phyloP scores from a whole-genome alignment of 2,329 filamentous ascomycete species.

The Neobulgaria alba region DNA sequence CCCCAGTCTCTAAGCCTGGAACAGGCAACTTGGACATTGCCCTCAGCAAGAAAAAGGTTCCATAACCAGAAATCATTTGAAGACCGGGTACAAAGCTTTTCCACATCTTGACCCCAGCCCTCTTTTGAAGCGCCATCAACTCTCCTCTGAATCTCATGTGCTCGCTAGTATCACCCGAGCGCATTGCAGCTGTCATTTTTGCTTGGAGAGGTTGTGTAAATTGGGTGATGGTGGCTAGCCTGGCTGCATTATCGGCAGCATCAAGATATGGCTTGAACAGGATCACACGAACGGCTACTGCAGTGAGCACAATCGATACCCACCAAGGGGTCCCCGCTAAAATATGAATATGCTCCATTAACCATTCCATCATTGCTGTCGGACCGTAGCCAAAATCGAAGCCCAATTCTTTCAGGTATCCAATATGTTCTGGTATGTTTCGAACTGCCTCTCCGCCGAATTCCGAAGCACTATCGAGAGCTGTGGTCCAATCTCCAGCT shows the following conservation, averaged over 20 bases:
- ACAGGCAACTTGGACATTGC: conserved; percentile 73
- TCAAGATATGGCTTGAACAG: conserved; percentile 59
- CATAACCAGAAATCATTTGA: conserved; percentile 66
- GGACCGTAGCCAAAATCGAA: conserved; percentile 83
- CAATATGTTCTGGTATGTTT: conserved; percentile 52
- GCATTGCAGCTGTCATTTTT: conserved; percentile 37
- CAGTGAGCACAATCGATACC: conserved; percentile 58
- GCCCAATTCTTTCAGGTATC: conserved; percentile 74
- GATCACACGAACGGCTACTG: conserved; percentile 52
- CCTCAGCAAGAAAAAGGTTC: conserved; percentile 68
- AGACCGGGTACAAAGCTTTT: conserved; percentile 47
- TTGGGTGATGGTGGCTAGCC: conserved; percentile 52
- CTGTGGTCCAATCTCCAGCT: conserved; percentile 1
- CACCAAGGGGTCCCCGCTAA: conserved; percentile 73
- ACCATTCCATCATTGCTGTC: conserved; percentile 63
- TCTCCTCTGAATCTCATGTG: conserved; percentile 39
- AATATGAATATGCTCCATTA: conserved; percentile 77
- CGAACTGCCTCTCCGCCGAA: conserved; percentile 9
- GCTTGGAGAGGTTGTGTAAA: conserved; percentile 46
- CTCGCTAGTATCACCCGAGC: conserved; percentile 37
- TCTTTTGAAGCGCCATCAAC: conserved; percentile 41
- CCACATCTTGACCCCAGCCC: conserved; percentile 44
- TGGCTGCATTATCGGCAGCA: conserved; percentile 53
- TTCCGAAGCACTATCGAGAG: background rate
- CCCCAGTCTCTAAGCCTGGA: conserved; percentile 63